A percentile compares a stretch with the other conserved stretches of the same genome.
Conservation (phyloP, 148 eudicot species). For the Arbutus unedo region DNA sequence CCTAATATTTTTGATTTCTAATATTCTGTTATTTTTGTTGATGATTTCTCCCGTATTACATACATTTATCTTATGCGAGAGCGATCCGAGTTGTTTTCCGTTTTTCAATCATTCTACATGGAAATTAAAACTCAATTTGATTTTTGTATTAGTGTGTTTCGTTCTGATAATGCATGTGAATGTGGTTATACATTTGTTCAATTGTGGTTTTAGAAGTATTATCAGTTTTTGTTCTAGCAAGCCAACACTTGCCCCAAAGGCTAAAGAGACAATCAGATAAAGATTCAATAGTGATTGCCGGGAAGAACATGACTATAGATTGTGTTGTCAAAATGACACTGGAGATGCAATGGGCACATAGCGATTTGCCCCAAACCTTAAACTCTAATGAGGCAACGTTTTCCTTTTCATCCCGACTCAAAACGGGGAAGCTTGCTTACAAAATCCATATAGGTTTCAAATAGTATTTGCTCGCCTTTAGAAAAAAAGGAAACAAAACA, state of each 20-base stretch:
- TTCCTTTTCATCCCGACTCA: background rate
- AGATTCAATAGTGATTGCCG: background rate
- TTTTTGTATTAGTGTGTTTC: too few species aligned
- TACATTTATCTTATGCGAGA: too few species aligned
- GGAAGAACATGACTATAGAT: background rate
- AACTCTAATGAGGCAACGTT: background rate
- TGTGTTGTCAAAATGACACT: too few species aligned
- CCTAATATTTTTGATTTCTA: too few species aligned
- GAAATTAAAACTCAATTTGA: too few species aligned
- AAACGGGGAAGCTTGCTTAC: background rate
- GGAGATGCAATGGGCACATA: background rate
- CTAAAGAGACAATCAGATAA: background rate
- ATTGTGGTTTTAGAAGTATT: background rate
- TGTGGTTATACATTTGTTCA: background rate
- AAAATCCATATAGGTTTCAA: background rate
- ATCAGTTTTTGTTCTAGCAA: background rate
- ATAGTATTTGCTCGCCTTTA: background rate
- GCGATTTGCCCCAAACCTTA: background rate
- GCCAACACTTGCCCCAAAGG: background rate
- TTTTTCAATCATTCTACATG: too few species aligned
- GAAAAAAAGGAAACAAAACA: background rate
- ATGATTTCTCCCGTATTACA: too few species aligned
- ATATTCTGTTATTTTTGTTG: too few species aligned
- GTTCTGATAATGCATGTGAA: background rate
- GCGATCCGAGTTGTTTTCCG: too few species aligned